A percentile compares a stretch with the other conserved stretches of the same genome.
phyloP scores from a whole-genome alignment of 768 basidiomycete genomes.

The Coprinellus micaceus region DNA sequence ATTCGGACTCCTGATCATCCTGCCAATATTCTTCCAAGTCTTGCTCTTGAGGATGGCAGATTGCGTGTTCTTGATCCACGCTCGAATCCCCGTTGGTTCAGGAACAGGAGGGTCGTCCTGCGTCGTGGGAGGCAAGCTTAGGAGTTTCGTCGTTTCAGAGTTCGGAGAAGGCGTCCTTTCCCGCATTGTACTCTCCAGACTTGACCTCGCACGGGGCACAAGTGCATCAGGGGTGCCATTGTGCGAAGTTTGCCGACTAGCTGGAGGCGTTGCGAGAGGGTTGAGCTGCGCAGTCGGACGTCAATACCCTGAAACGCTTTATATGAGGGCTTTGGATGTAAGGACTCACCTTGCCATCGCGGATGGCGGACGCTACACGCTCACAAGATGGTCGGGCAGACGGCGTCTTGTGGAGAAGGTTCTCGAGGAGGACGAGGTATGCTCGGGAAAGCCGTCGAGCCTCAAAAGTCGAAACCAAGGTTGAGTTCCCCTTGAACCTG shows the following conservation, averaged over 20 bases:
- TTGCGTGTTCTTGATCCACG: not conserved
- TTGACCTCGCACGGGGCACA: not conserved
- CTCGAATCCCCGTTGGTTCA: not conserved
- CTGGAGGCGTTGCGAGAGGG: slow-evolving; percentile 12
- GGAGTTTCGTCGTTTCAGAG: slow-evolving; percentile 2
- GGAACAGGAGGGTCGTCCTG: not conserved
- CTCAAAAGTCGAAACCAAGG: slow-evolving; percentile 55
- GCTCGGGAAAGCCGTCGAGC: slow-evolving; percentile 69
- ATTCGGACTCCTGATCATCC: not conserved
- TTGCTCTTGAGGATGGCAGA: not conserved
- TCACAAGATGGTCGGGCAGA: slow-evolving; percentile 67
- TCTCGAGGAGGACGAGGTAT: slow-evolving; percentile 69
- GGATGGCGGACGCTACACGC: slow-evolving; percentile 62
- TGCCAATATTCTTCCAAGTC: not conserved
- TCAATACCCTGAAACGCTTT: no score
- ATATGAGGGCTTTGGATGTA: not conserved
- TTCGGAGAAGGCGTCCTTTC: not conserved
- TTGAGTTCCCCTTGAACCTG: slow-evolving; percentile 50
- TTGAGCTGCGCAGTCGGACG: no score
- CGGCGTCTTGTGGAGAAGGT: slow-evolving; percentile 61
- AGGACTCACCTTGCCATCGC: slow-evolving; percentile 64
- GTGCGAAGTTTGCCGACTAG: not conserved
- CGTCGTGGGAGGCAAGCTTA: slow-evolving; percentile 8
- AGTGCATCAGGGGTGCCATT: slow-evolving; percentile 3
- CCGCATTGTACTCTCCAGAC: not conserved